Evolutionary conservation across 106 monocot genomes (phyloP).

Genomic region (Gastrodia elata): DNA sequence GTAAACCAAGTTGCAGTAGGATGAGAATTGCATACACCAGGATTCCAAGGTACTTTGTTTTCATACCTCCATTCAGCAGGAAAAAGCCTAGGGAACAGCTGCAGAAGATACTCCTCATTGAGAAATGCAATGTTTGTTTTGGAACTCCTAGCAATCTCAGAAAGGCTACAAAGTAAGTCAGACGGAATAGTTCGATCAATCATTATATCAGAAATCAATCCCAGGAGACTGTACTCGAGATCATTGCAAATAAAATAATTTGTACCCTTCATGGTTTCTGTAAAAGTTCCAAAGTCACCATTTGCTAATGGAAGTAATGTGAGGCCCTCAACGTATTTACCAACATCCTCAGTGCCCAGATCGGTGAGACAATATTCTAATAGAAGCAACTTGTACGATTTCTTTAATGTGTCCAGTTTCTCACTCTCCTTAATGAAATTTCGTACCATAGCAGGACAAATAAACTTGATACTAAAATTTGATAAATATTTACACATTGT

Average conservation of each 20-base stretch:
- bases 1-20: constrained; percentile 60
- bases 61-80: constrained; percentile 73
- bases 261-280: constrained; percentile 23
- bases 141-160: constrained; percentile 48
- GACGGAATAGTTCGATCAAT: constrained; percentile 52
- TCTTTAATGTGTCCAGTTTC: constrained; percentile 29
- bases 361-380: constrained; percentile 83
- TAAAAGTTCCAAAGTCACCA: constrained; percentile 60
- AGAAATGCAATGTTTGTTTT: constrained; percentile 51
- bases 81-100: constrained; percentile 64
- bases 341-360: constrained; percentile 46
- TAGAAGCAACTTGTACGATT: constrained; percentile 49
- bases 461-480: constrained; percentile 29
- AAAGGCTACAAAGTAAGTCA: constrained; percentile 45
- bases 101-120: constrained; percentile 42
- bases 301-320: constrained; percentile 84
- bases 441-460: constrained; percentile 59
- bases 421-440: constrained; percentile 48
- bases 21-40: constrained; percentile 23
- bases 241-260: constrained; percentile 64
- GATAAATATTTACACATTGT: constrained; percentile 45
- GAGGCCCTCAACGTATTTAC: constrained; percentile 51
- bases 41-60: constrained; percentile 57
- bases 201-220: constrained; percentile 42
- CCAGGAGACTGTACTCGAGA: constrained; percentile 61